Conservation (phyloP, 345 rosid species). For the Psidium friedrichsthalianum region DNA sequence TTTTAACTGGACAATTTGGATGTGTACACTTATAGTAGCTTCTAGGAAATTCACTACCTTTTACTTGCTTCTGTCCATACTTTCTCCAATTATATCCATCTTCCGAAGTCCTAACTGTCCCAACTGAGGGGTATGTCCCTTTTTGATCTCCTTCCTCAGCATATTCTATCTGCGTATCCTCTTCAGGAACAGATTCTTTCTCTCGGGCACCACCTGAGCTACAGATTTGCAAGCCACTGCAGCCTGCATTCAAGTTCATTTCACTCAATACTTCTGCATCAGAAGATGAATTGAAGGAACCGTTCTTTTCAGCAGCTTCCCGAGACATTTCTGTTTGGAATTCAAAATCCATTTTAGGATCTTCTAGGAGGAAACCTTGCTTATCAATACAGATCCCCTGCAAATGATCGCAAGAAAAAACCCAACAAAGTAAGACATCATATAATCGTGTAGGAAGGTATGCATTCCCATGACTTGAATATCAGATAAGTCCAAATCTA, state of each 20-base stretch:
- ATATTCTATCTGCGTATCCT: conserved; percentile 8
- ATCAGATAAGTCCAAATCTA: background rate
- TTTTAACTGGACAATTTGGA: conserved; percentile 47
- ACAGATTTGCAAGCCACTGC: conserved; percentile 10
- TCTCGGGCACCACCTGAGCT: conserved; percentile 7
- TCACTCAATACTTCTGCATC: conserved; percentile 8
- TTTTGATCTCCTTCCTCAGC: conserved; percentile 17
- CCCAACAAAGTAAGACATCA: background rate
- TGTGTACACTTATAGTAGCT: conserved; percentile 59
- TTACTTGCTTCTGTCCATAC: conserved; percentile 58
- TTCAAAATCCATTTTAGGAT: conserved; percentile 17
- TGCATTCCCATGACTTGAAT: background rate
- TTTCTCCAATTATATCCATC: conserved; percentile 64
- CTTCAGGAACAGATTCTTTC: conserved; percentile 10
- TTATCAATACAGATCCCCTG: conserved; percentile 14
- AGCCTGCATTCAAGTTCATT: conserved; percentile 4
- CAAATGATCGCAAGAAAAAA: conserved; percentile 4
- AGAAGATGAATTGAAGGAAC: conserved; percentile 6
- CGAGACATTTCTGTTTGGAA: conserved; percentile 15
- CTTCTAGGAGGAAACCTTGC: conserved; percentile 9
- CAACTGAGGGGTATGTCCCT: conserved; percentile 14
- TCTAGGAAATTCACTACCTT: conserved; percentile 60
- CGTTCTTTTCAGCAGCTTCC: conserved; percentile 11
- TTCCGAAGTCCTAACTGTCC: conserved; percentile 28
- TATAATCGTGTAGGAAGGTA: background rate